Conservation (phyloP, 108 stramenopile species). For the Cyclotella kingstonii region DNA sequence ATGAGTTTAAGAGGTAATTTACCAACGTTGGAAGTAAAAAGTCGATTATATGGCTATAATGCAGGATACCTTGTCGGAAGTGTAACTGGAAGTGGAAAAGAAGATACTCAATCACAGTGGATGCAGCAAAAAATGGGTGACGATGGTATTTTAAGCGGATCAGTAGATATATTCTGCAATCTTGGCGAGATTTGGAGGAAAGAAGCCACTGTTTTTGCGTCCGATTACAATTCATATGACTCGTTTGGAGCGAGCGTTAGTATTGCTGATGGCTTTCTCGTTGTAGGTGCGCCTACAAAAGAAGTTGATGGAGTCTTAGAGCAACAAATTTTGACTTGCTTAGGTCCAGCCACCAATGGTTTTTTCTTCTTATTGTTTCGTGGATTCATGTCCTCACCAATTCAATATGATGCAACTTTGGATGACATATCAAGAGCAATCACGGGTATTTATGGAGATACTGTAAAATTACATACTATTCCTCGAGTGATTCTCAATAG, state of each 20-base stretch:
- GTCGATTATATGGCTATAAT: conserved; percentile 54
- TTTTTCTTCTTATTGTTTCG: conserved; percentile 58
- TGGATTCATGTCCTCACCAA: conserved; percentile 56
- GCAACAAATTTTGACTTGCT: conserved; percentile 53
- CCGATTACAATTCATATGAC: conserved; percentile 55
- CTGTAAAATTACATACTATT: conserved; percentile 52
- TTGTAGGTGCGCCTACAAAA: conserved; percentile 66
- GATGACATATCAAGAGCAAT: conserved; percentile 48
- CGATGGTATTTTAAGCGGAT: conserved; percentile 51
- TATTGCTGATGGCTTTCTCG: conserved; percentile 35
- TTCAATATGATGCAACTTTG: conserved; percentile 49
- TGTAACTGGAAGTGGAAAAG: conserved; percentile 40
- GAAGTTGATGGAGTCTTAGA: conserved; percentile 56
- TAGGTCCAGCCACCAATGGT: conserved; percentile 39
- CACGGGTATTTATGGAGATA: conserved; percentile 47
- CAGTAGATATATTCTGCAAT: conserved; percentile 48
- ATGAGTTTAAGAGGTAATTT: conserved; percentile 48
- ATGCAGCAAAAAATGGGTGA: conserved; percentile 59
- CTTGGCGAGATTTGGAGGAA: conserved; percentile 42
- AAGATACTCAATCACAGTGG: conserved; percentile 53
- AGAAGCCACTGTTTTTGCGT: conserved; percentile 44
- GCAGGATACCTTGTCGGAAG: conserved; percentile 25
- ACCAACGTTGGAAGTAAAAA: conserved; percentile 43
- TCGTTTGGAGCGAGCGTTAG: conserved; percentile 55
- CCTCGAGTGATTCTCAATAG: conserved; percentile 35